Evolutionary conservation across 2,329 filamentous ascomycete species (phyloP).

Genomic region (Onygenales sp.): DNA sequence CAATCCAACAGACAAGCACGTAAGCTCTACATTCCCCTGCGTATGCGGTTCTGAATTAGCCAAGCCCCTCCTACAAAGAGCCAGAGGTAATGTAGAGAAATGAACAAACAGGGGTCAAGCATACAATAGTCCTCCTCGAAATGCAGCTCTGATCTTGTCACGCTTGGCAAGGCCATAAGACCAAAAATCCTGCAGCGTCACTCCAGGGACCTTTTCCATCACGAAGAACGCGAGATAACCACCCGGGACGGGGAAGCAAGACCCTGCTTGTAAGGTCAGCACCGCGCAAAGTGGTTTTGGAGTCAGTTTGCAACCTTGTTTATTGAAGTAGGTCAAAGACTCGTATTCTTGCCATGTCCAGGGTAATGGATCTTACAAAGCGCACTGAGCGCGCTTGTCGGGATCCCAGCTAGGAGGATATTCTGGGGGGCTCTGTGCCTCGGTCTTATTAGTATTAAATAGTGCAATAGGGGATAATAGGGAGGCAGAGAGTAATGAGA

Average conservation of each 20-base stretch:
- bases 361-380: not conserved
- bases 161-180: not conserved
- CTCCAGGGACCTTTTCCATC: not conserved
- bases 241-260: not conserved
- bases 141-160: constrained; percentile 3
- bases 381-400: not conserved
- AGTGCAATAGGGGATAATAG: too few species aligned
- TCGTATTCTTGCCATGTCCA: not conserved
- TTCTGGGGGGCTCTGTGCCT: not conserved
- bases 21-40: not conserved
- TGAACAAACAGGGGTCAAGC: not conserved
- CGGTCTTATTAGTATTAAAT: too few species aligned
- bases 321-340: not conserved
- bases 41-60: not conserved
- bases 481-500: too few species aligned
- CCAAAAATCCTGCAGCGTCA: not conserved
- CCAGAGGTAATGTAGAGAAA: not conserved
- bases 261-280: not conserved
- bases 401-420: not conserved
- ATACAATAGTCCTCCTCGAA: not conserved
- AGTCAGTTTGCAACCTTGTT: not conserved
- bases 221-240: not conserved
- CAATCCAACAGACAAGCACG: not conserved
- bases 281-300: not conserved
- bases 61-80: not conserved